Evolutionary conservation across 352 stramenopile species (phyloP), one percentile per base, ranked within the genome.

Genomic region (Globisporangium okanoganense): DNA sequence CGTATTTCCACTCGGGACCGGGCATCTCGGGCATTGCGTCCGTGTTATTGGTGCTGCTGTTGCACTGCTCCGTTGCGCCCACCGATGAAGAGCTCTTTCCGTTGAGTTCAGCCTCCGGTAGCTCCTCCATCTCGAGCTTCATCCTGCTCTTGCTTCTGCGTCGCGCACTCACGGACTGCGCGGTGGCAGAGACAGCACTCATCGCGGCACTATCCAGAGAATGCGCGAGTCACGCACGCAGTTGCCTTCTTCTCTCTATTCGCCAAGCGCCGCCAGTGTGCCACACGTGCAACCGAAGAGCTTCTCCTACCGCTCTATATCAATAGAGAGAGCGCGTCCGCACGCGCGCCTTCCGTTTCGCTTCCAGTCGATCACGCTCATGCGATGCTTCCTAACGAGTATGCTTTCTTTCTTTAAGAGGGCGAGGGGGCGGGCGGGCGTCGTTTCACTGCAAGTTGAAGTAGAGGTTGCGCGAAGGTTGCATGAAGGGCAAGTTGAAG

Each of bases 381-480:
- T 25, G 48, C 27, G 25, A 25, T 6, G 29, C 14, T 24, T 14
- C 18, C 36, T 53, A 33, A 6, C 5, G 25, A 53, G 33, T 53
- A 14, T 18, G 47, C 25, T 33, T 1, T 10, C 25, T 24, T 18
- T 35, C 18, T 35, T 52, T 36, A 7, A 24, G 47, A 13, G 24
- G 24, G 16, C n/a, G n/a, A n/a, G n/a, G n/a, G n/a, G n/a, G n/a
- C n/a, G n/a, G n/a, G n/a, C 14, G 14, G 25, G 53, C 24, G 53
- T 50, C 53, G 53, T 64, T 79, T 72, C 66, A 22, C 49, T 13
- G 2, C 14, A 53, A 65, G 63, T 73, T 72, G 68, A 70, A 70
- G 56, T 55, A 57, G 35, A 58, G 53, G 71, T 78, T 41, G 62
- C 60, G 29, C 65, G 73, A 82, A 82, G 52, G 73, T 83, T 62